phyloP scores from a whole-genome alignment of 2,329 filamentous ascomycete species.

The Neopestalotiopsis clavispora region DNA sequence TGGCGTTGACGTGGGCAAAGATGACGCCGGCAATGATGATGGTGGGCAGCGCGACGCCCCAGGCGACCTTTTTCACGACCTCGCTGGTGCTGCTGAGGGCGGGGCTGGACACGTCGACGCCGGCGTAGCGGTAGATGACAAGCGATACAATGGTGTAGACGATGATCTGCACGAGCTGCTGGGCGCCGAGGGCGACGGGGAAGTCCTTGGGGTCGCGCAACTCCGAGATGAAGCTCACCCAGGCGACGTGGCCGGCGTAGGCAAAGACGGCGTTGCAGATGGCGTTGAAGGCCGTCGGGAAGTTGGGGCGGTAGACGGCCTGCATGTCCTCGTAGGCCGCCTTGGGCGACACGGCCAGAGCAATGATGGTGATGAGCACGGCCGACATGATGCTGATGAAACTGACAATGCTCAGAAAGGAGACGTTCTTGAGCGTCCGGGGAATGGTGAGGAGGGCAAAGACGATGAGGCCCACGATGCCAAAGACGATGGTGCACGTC shows the following conservation, averaged over 20 bases:
- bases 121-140: conserved; percentile 71
- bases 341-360: conserved; percentile 53
- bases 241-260: conserved; percentile 69
- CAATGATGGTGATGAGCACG: conserved; percentile 67
- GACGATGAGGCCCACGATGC: conserved; percentile 59
- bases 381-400: conserved; percentile 66
- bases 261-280: conserved; percentile 70
- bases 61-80: conserved; percentile 65
- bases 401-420: conserved; percentile 65
- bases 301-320: conserved; percentile 41
- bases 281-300: conserved; percentile 58
- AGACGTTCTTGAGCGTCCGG: conserved; percentile 65
- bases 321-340: conserved; percentile 40
- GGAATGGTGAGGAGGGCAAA: conserved; percentile 65
- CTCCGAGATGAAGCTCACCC: conserved; percentile 70
- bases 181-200: conserved; percentile 48
- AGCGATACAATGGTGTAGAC: conserved; percentile 69
- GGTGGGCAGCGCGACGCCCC: conserved; percentile 70
- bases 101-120: conserved; percentile 64
- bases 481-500: conserved; percentile 68
- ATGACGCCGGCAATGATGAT: conserved; percentile 75
- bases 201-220: conserved; percentile 64
- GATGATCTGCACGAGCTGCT: conserved; percentile 61
- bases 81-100: conserved; percentile 66
- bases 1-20: conserved; percentile 68